Evolutionary conservation across 805 yeast genomes (phyloP).

Genomic region (Pachysolen tannophilus): DNA sequence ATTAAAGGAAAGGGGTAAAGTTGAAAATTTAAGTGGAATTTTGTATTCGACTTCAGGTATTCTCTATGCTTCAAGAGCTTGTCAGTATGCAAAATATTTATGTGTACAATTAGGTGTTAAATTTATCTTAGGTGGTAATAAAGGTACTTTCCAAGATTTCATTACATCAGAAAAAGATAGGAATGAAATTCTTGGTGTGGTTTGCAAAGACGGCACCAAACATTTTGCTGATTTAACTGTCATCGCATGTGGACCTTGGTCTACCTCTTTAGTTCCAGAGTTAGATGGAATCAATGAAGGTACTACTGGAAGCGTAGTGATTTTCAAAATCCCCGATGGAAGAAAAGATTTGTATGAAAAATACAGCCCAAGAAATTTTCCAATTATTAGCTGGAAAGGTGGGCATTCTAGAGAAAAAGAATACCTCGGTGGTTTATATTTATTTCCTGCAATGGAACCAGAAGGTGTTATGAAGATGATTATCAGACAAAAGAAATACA

Average conservation of each 20-base stretch:
- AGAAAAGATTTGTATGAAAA: conserved; percentile 24
- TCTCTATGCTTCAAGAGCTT: conserved; percentile 27
- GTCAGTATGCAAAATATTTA: conserved; percentile 20
- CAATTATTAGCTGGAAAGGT: conserved; percentile 25
- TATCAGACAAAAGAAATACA: conserved; percentile 27
- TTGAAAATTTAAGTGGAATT: conserved; percentile 14
- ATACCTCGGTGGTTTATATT: conserved; percentile 22
- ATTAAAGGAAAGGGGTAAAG: conserved; percentile 9
- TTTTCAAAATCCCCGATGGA: conserved; percentile 26
- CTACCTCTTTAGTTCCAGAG: conserved; percentile 13
- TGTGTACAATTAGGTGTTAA: conserved; percentile 24
- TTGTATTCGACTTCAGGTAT: conserved; percentile 26
- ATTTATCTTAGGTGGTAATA: conserved; percentile 20
- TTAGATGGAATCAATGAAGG: conserved; percentile 29
- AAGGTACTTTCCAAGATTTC: conserved; percentile 20
- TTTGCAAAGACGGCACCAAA: conserved; percentile 15
- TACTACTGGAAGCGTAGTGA: conserved; percentile 26
- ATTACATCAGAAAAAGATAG: conserved; percentile 14
- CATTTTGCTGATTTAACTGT: conserved; percentile 15
- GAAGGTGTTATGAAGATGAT: conserved; percentile 28
- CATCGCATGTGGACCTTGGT: conserved; percentile 16
- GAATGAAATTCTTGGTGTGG: conserved; percentile 15
- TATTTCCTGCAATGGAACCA: conserved; percentile 26
- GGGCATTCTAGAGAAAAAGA: conserved; percentile 12
- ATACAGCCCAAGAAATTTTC: conserved; percentile 24